These are phyloP conservation scores for Colletotrichum camelliae DNA, from an alignment of 2,329 filamentous ascomycete species.

Conservation along the genomic window DNA sequence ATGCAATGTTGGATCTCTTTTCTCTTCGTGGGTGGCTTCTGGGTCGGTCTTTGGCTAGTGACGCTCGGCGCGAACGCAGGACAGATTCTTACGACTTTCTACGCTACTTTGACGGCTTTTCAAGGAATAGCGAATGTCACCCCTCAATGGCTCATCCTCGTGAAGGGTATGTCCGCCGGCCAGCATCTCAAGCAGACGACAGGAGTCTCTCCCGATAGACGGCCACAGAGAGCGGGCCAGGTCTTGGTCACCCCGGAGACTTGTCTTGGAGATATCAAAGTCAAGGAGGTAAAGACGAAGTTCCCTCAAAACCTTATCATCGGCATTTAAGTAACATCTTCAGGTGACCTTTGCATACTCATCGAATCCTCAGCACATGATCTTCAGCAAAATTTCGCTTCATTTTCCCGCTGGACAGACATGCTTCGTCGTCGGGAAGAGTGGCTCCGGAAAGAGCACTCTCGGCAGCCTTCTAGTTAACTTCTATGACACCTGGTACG, in stretches of 20 bases:
- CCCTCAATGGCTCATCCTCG: constrained; percentile 77
- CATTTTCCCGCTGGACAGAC: constrained; percentile 75
- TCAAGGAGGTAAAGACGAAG: constrained; percentile 64
- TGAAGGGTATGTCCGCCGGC: constrained; percentile 80
- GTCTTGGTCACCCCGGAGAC: constrained; percentile 15
- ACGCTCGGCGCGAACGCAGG: constrained; percentile 64
- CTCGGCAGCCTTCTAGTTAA: constrained; percentile 79
- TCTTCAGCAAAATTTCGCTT: constrained; percentile 68
- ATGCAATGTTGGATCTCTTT: constrained; percentile 75
- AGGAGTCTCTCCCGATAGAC: constrained; percentile 26
- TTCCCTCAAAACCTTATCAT: background rate
- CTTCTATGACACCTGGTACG: constrained; percentile 73
- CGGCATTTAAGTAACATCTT: background rate
- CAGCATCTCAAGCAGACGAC: constrained; percentile 51
- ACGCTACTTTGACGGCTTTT: constrained; percentile 77
- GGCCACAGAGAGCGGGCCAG: constrained; percentile 25
- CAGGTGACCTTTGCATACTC: constrained; percentile 86
- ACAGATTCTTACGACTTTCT: constrained; percentile 83
- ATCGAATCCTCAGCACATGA: constrained; percentile 63
- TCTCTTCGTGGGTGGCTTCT: constrained; percentile 90
- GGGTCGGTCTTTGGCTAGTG: constrained; percentile 80
- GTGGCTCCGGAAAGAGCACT: constrained; percentile 93
- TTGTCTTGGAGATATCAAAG: constrained; percentile 72
- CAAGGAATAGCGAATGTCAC: constrained; percentile 77
- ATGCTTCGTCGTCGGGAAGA: constrained; percentile 83